A percentile compares a stretch with the other conserved stretches of the same genome.
phyloP scores from a whole-genome alignment of 176 grass and related monocot genomes.

The Oryza meyeriana region DNA sequence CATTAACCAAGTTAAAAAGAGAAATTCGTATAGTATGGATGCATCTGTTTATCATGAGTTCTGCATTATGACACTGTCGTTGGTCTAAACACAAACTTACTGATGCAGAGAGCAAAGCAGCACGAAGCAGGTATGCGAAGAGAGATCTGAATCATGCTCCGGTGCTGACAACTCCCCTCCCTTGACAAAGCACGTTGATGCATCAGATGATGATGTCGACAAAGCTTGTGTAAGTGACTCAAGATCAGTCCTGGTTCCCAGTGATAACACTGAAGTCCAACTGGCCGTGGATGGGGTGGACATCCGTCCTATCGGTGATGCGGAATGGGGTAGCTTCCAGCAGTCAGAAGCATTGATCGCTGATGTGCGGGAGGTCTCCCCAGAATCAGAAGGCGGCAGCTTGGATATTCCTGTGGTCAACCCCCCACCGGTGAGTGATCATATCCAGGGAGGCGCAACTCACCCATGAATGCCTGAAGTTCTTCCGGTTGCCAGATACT shows the following conservation, averaged over 20 bases:
- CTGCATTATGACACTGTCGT: not conserved
- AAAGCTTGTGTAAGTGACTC: conserved; percentile 85
- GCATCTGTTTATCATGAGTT: not conserved
- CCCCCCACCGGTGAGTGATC: conserved; percentile 46
- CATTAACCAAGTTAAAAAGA: not conserved
- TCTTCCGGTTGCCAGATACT: not conserved
- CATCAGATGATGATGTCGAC: conserved; percentile 83
- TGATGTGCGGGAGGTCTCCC: conserved; percentile 83
- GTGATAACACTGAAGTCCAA: conserved; percentile 45
- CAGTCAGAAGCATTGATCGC: conserved; percentile 55
- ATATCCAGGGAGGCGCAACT: conserved; percentile 46
- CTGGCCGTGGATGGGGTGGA: conserved; percentile 67
- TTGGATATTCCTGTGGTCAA: conserved; percentile 83
- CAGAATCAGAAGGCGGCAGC: conserved; percentile 61
- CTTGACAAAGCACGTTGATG: conserved; percentile 80
- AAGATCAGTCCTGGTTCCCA: conserved; percentile 56
- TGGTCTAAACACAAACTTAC: conserved; percentile 10
- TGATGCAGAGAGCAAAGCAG: conserved; percentile 62
- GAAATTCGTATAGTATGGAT: conserved; percentile 11
- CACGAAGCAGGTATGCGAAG: conserved; percentile 58
- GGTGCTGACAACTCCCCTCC: conserved; percentile 54
- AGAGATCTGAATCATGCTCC: conserved; percentile 71
- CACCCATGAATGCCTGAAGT: conserved; percentile 40
- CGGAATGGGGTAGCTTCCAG: conserved; percentile 57
- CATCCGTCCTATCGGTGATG: conserved; percentile 62